Conservation (phyloP, 2,329 filamentous ascomycete genomes). For the Calcarisporium arbuscula region DNA sequence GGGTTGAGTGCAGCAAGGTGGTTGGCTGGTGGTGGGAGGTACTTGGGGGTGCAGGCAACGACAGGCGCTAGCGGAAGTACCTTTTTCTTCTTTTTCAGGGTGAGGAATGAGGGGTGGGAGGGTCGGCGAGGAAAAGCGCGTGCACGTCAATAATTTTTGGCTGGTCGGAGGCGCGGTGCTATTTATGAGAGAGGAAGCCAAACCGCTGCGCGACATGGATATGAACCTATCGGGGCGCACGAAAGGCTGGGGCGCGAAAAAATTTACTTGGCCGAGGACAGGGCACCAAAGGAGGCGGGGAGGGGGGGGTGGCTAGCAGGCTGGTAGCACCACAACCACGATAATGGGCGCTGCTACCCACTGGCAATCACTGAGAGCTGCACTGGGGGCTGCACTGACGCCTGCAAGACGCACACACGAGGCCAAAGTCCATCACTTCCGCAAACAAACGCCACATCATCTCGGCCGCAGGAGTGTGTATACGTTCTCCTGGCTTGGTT, state of each 20-base stretch:
- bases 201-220: slow-evolving; percentile 26
- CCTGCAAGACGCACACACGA: too few species aligned
- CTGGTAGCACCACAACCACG: too few species aligned
- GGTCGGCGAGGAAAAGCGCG: slow-evolving; percentile 38
- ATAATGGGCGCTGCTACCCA: too few species aligned
- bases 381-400: too few species aligned
- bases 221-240: slow-evolving; percentile 31
- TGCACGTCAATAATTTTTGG: slow-evolving; percentile 38
- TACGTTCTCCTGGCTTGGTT: too few species aligned
- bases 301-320: neutral
- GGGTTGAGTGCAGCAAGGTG: neutral
- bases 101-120: slow-evolving; percentile 18
- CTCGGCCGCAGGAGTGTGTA: too few species aligned
- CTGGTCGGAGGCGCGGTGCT: slow-evolving; percentile 38
- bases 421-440: too few species aligned
- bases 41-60: too few species aligned
- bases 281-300: neutral
- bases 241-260: slow-evolving; percentile 24
- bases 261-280: slow-evolving; percentile 26
- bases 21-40: slow-evolving; percentile 6
- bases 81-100: slow-evolving; percentile 14
- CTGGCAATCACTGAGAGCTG: too few species aligned
- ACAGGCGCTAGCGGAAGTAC: slow-evolving; percentile 15
- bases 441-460: too few species aligned
- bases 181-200: slow-evolving; percentile 38